Conservation (phyloP, 2,329 filamentous ascomycete species). For the Trichoderma sp. region DNA sequence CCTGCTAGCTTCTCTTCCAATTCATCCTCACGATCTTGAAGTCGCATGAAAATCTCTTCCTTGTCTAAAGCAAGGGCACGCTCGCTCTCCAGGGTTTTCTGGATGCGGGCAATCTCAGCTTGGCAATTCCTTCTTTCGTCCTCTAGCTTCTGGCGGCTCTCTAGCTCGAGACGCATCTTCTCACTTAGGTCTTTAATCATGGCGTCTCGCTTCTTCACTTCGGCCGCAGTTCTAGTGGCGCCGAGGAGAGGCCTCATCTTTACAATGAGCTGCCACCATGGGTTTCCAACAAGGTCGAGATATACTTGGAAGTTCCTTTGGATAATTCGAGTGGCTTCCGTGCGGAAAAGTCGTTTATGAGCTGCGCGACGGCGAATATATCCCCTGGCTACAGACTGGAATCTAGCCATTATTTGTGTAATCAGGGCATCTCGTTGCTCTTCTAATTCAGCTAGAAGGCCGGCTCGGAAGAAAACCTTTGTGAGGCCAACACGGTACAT, state of each 20-base stretch:
- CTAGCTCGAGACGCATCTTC: slow-evolving; percentile 74
- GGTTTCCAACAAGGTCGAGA: slow-evolving; percentile 81
- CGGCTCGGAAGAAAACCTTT: slow-evolving; percentile 97
- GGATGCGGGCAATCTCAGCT: slow-evolving; percentile 80
- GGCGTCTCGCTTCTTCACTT: slow-evolving; percentile 93
- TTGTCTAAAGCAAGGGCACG: slow-evolving; percentile 94
- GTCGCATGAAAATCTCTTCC: slow-evolving; percentile 97
- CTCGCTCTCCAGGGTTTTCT: slow-evolving; percentile 93
- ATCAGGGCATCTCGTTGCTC: slow-evolving; percentile 92
- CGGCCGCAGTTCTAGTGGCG: slow-evolving; percentile 83
- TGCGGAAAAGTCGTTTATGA: slow-evolving; percentile 89
- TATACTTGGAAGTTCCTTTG: slow-evolving; percentile 94
- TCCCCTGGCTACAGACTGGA: slow-evolving; percentile 88
- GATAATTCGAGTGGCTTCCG: slow-evolving; percentile 91
- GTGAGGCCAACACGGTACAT: slow-evolving; percentile 92
- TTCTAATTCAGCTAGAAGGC: slow-evolving; percentile 93
- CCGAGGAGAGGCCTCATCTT: slow-evolving; percentile 95
- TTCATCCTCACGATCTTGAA: slow-evolving; percentile 87
- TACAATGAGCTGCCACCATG: slow-evolving; percentile 95
- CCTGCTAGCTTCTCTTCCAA: slow-evolving; percentile 89
- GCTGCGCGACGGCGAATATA: slow-evolving; percentile 84
- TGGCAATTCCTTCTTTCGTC: slow-evolving; percentile 88
- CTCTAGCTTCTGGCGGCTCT: slow-evolving; percentile 75
- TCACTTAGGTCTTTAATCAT: slow-evolving; percentile 84
- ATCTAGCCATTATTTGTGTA: slow-evolving; percentile 86